Conservation (phyloP, 257 asterid genomes). For the Solanum raphanifolium region DNA sequence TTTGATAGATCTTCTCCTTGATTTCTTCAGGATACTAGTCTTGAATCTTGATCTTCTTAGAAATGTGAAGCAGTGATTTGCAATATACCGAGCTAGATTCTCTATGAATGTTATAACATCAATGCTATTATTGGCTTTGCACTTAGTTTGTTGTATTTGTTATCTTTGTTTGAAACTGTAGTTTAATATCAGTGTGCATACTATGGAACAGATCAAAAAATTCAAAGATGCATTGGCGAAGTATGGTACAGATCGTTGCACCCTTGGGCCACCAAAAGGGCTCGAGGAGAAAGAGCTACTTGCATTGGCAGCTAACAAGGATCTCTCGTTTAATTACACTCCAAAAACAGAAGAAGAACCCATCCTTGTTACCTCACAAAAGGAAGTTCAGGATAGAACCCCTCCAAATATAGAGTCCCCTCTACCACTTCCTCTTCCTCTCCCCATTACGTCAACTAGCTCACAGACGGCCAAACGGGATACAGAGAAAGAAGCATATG, state of each 20-base stretch:
- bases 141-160: background rate
- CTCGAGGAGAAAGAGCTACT: constrained; percentile 34
- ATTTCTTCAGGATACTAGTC: background rate
- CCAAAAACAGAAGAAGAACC: constrained; percentile 10
- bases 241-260: constrained; percentile 21
- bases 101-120: background rate
- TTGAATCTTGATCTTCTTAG: background rate
- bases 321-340: constrained; percentile 19
- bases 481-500: background rate
- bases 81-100: background rate
- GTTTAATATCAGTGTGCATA: background rate
- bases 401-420: background rate
- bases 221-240: constrained; percentile 31
- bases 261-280: constrained; percentile 24
- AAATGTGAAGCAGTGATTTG: background rate
- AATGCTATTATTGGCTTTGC: background rate
- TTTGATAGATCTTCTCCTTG: background rate
- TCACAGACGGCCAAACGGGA: background rate
- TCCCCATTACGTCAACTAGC: background rate
- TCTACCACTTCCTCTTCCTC: constrained; percentile 6
- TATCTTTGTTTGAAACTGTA: background rate
- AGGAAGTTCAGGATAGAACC: background rate
- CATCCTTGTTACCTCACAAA: background rate
- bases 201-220: constrained; percentile 23
- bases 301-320: constrained; percentile 22